Conservation (phyloP, 345 rosid genomes). For the Eucalyptus tenuipes region DNA sequence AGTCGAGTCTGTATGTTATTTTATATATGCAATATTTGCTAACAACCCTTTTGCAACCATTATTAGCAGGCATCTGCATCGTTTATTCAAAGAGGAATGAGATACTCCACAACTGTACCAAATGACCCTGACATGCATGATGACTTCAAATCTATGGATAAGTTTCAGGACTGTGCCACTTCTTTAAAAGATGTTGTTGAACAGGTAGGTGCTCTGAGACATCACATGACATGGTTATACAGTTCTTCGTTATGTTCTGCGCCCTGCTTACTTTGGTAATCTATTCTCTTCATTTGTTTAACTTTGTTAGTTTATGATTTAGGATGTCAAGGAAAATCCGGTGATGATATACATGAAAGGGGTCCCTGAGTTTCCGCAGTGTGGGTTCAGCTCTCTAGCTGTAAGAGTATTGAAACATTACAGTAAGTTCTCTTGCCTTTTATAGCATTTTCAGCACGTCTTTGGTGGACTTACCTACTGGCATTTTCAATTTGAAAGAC, state of each 20-base stretch:
- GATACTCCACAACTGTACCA: conserved; percentile 39
- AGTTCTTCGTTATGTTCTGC: not conserved
- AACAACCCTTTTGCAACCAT: not conserved
- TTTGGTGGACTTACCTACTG: not conserved
- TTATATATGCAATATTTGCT: not conserved
- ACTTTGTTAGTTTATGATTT: not conserved
- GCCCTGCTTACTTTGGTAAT: not conserved
- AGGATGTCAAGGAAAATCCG: conserved; percentile 91
- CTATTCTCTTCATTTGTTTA: not conserved
- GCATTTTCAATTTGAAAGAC: not conserved
- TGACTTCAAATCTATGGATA: conserved; percentile 65
- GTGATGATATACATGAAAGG: conserved; percentile 98
- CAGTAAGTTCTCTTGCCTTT: conserved; percentile 29
- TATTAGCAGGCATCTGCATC: conserved; percentile 37
- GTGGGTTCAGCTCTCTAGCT: conserved; percentile 95
- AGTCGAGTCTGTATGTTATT: not conserved
- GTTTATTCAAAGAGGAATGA: conserved; percentile 21
- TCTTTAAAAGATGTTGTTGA: conserved; percentile 67
- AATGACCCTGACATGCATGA: conserved; percentile 80
- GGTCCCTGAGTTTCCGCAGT: conserved; percentile 82
- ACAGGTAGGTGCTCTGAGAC: conserved; percentile 24
- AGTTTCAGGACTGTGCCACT: conserved; percentile 26
- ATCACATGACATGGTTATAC: not conserved
- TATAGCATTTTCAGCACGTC: not conserved
- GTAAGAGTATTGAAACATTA: conserved; percentile 71